Evolutionary conservation across 805 yeast species (phyloP).

Genomic region (Yamadazyma takamatsuzukensis): DNA sequence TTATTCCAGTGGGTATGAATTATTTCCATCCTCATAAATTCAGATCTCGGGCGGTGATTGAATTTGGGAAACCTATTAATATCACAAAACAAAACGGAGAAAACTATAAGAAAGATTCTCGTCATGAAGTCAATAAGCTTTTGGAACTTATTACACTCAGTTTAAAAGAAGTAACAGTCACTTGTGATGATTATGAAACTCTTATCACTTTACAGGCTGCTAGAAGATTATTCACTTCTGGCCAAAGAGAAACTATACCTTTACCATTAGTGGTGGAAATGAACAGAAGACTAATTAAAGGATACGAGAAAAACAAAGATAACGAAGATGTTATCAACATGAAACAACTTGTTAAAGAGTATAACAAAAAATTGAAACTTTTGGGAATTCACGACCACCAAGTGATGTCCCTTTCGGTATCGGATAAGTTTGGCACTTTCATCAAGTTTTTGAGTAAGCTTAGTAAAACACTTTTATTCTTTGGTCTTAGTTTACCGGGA

Average conservation of each 20-base stretch:
- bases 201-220: constrained; percentile 43
- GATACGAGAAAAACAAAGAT: constrained; percentile 31
- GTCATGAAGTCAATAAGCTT: constrained; percentile 24
- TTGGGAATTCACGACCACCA: constrained; percentile 41
- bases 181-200: constrained; percentile 40
- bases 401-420: constrained; percentile 25
- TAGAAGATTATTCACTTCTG: constrained; percentile 35
- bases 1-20: constrained; percentile 40
- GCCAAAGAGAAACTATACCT: constrained; percentile 31
- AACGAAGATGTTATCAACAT: constrained; percentile 31
- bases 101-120: constrained; percentile 22
- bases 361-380: constrained; percentile 27
- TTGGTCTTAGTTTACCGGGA: constrained; percentile 37
- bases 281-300: constrained; percentile 36
- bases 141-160: constrained; percentile 28
- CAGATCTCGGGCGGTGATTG: constrained; percentile 39
- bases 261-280: constrained; percentile 40
- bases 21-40: constrained; percentile 42
- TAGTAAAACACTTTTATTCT: constrained; percentile 23
- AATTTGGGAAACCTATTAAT: constrained; percentile 39
- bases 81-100: constrained; percentile 27
- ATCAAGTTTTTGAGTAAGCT: constrained; percentile 23
- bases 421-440: constrained; percentile 20
- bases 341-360: constrained; percentile 27
- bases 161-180: constrained; percentile 37